Percentiles rank a stretch among this genome's conserved stretches.
Evolutionary conservation across 805 yeast genomes (phyloP).

Genomic region (Spathaspora girioi): DNA sequence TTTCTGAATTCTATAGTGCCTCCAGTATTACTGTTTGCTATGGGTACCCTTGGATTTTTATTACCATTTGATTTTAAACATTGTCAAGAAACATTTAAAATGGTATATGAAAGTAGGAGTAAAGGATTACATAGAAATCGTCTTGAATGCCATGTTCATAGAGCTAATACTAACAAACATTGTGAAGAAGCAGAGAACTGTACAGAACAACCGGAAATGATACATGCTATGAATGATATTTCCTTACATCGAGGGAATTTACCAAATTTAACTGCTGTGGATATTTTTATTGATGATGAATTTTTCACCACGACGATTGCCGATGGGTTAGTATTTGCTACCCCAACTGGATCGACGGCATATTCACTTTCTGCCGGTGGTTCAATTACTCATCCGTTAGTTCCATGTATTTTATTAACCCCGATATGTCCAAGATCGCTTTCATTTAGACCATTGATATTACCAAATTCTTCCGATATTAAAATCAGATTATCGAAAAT

Average conservation of each 20-base stretch:
- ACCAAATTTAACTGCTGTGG: conserved; percentile 80
- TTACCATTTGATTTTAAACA: conserved; percentile 79
- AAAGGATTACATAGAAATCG: conserved; percentile 74
- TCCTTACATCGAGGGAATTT: conserved; percentile 83
- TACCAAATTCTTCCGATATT: conserved; percentile 77
- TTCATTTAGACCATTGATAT: conserved; percentile 82
- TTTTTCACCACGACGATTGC: conserved; percentile 87
- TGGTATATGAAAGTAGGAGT: conserved; percentile 66
- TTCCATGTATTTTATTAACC: conserved; percentile 75
- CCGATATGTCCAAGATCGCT: conserved; percentile 91
- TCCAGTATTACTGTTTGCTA: conserved; percentile 81
- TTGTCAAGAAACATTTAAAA: conserved; percentile 55
- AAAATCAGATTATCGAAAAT: conserved; percentile 53
- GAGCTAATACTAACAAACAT: conserved; percentile 4
- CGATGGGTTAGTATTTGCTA: conserved; percentile 80
- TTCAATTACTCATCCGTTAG: conserved; percentile 85
- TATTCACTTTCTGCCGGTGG: conserved; percentile 90
- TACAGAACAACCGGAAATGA: conserved; percentile 24
- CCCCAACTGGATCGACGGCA: conserved; percentile 96
- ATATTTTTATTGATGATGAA: conserved; percentile 80
- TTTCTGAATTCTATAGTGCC: conserved; percentile 76
- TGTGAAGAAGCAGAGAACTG: conserved; percentile 1
- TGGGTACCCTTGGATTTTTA: conserved; percentile 88
- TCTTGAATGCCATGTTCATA: conserved; percentile 66
- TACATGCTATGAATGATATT: conserved; percentile 91